Base-by-base conservation (phyloP, 1,139 yeast genomes). In the Yamadazyma dushanensis region DNA sequence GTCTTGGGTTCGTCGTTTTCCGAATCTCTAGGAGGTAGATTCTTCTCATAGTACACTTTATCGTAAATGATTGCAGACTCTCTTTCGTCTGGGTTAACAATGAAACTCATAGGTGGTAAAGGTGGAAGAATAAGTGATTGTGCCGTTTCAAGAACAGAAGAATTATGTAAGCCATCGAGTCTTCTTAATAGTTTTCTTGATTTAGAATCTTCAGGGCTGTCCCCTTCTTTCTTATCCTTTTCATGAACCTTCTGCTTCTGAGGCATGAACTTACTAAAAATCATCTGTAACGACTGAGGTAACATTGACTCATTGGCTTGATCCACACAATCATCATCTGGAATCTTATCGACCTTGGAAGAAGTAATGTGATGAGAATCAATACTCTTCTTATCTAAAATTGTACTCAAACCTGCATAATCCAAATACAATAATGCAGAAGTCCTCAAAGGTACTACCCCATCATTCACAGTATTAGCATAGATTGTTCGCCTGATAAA, bases 391-490 rank as follows among this genome's bases (percentile, higher is more conserved):
- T 40, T 37, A 31, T 49, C 47, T 11, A 58, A 44, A 78, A 87
- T 57, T 73, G 77, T 45, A 35, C 53, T 43, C n/a, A 70, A 45
- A 0, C 68, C 74, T 35, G 61, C 59, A 41, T 68, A 65, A 47
- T 77, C 96, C 13, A 92, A 59, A 51, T 80, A 92, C 18, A 90
- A 61, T 37, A 92, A 61, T 0, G 96, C 84, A 0, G 96, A 79
- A 0, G 98, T 89, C 38, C 97, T 68, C 31, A 92, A 64, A 0
- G 98, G 97, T 0, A 92, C 98, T 37, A 92, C 89, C 0, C 97
- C 98, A 57, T 87, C 96, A 53, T 85, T 80, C n/a, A 81, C 67
- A 1, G 83, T 80, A 52, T 86, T 86, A 2, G 94, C 90, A 52
- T 87, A 83, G 1, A 84, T 68, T 0, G 94, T 85, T 46, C 97